These are phyloP conservation scores for Tuber microsphaerosporum DNA, from an alignment of 495 filamentous ascomycete species.

Conservation along the genomic window DNA sequence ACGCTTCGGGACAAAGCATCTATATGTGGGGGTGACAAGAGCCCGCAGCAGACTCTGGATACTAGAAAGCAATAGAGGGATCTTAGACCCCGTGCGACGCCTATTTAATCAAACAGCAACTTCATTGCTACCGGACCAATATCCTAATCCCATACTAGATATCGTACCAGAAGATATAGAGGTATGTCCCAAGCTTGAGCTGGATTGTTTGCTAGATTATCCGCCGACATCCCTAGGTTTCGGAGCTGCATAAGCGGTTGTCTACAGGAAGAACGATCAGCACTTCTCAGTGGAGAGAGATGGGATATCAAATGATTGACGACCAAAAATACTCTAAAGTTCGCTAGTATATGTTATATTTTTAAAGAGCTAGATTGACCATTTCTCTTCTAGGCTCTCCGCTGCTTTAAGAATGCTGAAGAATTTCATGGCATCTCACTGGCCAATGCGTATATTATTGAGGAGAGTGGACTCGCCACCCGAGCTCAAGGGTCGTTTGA, in stretches of 20 bases:
- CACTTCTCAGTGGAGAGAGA: constrained; percentile 24
- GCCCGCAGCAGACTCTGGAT: too few relatives aligned
- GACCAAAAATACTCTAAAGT: constrained; percentile 22
- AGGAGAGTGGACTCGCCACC: constrained; percentile 10
- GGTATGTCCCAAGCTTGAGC: background rate
- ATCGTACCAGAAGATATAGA: background rate
- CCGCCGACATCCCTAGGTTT: constrained; percentile 9
- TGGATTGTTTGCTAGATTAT: background rate
- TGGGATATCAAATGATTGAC: constrained; percentile 26
- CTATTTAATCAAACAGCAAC: constrained; percentile 13
- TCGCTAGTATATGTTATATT: background rate
- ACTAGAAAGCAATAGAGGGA: background rate
- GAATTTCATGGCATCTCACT: background rate
- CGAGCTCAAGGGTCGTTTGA: constrained; percentile 12
- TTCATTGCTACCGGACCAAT: too few relatives aligned
- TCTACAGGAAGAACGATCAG: constrained; percentile 9
- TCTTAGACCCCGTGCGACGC: constrained; percentile 7
- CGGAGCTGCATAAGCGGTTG: background rate
- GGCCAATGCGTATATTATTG: constrained; percentile 18
- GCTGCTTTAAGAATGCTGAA: too few relatives aligned
- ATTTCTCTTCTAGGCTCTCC: too few relatives aligned
- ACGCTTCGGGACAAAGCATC: too few relatives aligned
- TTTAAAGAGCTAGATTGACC: background rate
- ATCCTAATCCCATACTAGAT: constrained; percentile 8
- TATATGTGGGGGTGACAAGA: too few relatives aligned